Base-by-base conservation (phyloP, 2,329 filamentous ascomycete genomes). In the Cladosporium halotolerans region DNA sequence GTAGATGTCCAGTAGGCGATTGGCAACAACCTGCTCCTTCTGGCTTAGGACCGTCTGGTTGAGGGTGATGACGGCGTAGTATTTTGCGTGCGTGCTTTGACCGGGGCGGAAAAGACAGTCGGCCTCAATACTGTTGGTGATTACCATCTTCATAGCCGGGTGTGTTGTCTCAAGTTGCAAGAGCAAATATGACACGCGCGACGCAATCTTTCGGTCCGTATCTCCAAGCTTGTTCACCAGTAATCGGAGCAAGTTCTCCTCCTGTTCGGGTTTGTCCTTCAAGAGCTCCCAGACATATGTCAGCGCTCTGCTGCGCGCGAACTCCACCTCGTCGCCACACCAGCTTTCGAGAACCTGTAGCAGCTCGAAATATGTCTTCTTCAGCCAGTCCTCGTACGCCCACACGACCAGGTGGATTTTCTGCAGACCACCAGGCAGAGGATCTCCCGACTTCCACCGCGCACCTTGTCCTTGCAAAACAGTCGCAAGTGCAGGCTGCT, bases 141-240 rank as follows among this genome's bases (percentile, higher is more conserved):
- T 86, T 49, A 95, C 84, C 13, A 82, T 78, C 70, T 96, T 97
- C 93, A 99, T 99, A 52, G 89, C 79, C 0, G 93, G 93, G 68
- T 99, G 93, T 0, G 85, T 83, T 55, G 85, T 87, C 65, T 96
- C 83, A 7, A 99, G 77, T 67, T 99, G 93, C 49, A 99, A 78
- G n/a, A 99, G 77, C 42, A 97, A 79, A 70, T 96, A 95, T 0
- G 93, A 97, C 2, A 92, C 86, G 56, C 91, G 83, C 3, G 93
- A 99, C 1, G 93, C 86, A 63, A 99, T 95, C 72, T 97, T 99
- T 68, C 90, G 90, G 60, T 95, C 89, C 42, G 87, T 88, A 67
- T 99, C 93, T 63, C 95, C 92, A 23, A 99, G 81, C 72, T 99
- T 99, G 76, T 97, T 97, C 61, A 99, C 89, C 54, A 99, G 74